Percentiles rank a stretch among this genome's conserved stretches.
These are phyloP conservation scores for Stropharia rugosoannulata DNA, from an alignment of 768 basidiomycete species.

Conservation along the genomic window DNA sequence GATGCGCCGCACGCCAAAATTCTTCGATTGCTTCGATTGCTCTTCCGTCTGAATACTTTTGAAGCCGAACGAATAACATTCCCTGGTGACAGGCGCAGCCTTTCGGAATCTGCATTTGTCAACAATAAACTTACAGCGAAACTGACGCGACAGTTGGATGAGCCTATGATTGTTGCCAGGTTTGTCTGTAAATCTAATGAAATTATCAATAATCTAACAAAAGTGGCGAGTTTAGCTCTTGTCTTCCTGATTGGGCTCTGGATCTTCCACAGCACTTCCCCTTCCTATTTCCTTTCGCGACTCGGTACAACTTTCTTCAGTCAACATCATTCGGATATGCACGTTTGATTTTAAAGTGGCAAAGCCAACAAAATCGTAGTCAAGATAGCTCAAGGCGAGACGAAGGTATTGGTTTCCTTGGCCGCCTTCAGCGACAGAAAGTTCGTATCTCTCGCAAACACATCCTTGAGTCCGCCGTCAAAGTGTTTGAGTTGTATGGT, in stretches of 20 bases:
- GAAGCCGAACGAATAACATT: constrained; percentile 61
- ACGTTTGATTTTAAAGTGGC: constrained; percentile 92
- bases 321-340: constrained; percentile 98
- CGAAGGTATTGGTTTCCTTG: constrained; percentile 90
- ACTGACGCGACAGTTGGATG: constrained; percentile 94
- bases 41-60: constrained; percentile 80
- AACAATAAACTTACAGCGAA: constrained; percentile 99
- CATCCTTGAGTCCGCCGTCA: constrained; percentile 93
- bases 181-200: constrained; percentile 28
- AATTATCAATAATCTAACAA: not conserved
- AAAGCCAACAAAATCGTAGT: constrained; percentile 78
- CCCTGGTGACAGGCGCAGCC: constrained; percentile 49
- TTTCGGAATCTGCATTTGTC: constrained; percentile 85
- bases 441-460: constrained; percentile 95
- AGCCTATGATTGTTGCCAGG: constrained; percentile 99
- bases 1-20: constrained; percentile 89
- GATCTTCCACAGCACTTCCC: constrained; percentile 97
- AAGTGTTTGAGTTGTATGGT: constrained; percentile 96
- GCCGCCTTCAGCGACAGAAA: constrained; percentile 92
- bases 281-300: constrained; percentile 98
- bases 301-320: constrained; percentile 95
- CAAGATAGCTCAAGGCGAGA: constrained; percentile 83
- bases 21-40: constrained; percentile 81
- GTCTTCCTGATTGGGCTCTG: constrained; percentile 95
- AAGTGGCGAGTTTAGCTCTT: constrained; percentile 49